Conservation (phyloP, 495 filamentous ascomycete species). For the Hamigera avellanea region DNA sequence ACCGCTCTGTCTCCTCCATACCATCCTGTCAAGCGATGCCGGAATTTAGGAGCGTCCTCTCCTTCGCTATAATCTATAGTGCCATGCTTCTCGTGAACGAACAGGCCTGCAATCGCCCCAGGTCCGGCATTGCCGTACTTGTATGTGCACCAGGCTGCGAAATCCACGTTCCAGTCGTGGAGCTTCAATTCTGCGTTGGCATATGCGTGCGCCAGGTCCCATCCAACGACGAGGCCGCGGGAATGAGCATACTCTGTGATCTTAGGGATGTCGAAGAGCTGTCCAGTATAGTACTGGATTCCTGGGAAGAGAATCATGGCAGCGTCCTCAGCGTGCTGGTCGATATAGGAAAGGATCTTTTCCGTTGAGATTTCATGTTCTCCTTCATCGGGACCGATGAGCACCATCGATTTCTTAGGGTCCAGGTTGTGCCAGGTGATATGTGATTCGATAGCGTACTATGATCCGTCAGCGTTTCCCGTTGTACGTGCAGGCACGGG, state of each 20-base stretch:
- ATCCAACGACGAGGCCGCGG: slow-evolving; percentile 70
- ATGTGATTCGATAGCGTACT: slow-evolving; percentile 90
- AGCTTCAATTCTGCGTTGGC: slow-evolving; percentile 79
- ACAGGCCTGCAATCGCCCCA: slow-evolving; percentile 74
- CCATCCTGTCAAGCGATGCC: slow-evolving; percentile 66
- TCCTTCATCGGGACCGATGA: slow-evolving; percentile 51
- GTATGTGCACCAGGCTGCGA: slow-evolving; percentile 91
- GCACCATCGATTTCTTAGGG: slow-evolving; percentile 59
- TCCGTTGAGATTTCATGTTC: slow-evolving; percentile 49
- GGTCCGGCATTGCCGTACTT: slow-evolving; percentile 93
- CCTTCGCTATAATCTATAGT: slow-evolving; percentile 35
- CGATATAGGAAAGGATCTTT: slow-evolving; percentile 66
- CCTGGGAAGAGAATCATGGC: slow-evolving; percentile 80
- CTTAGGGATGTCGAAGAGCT: slow-evolving; percentile 72
- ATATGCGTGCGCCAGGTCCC: slow-evolving; percentile 90
- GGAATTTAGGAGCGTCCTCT: slow-evolving; percentile 33
- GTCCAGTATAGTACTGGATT: slow-evolving; percentile 92
- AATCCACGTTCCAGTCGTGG: slow-evolving; percentile 91
- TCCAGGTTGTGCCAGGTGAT: slow-evolving; percentile 65
- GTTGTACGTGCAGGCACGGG: neutral
- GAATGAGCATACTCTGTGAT: slow-evolving; percentile 74
- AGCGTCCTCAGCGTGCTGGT: slow-evolving; percentile 58
- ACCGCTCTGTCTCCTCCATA: slow-evolving; percentile 73
- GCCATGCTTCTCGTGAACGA: slow-evolving; percentile 70
- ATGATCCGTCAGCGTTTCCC: neutral